A percentile compares a stretch with the other conserved stretches of the same genome.
Conservation (phyloP, 495 filamentous ascomycete genomes). For the Annulohypoxylon maeteangense region DNA sequence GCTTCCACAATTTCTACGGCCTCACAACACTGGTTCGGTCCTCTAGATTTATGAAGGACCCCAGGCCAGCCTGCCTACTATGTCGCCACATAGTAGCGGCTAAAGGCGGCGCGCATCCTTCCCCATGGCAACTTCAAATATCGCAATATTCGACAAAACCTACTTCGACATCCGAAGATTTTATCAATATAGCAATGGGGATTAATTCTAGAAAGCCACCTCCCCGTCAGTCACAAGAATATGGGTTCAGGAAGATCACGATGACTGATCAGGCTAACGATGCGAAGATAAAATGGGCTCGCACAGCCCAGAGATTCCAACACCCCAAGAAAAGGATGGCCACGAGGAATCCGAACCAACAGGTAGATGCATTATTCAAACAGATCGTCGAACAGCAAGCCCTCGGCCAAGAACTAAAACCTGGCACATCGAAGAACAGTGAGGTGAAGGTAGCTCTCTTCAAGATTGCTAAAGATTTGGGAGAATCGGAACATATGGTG, state of each 20-base stretch:
- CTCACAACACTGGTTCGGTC: not conserved
- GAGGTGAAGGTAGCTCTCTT: conserved; percentile 27
- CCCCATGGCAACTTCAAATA: conserved; percentile 55
- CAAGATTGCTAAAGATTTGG: conserved; percentile 48
- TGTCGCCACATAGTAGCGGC: conserved; percentile 43
- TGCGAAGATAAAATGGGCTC: not conserved
- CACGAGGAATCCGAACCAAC: not conserved
- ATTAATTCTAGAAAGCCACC: not conserved
- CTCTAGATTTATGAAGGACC: conserved; percentile 36
- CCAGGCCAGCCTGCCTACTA: conserved; percentile 41
- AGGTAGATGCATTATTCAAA: conserved; percentile 40
- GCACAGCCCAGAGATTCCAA: too few relatives aligned
- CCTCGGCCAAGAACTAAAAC: too few relatives aligned
- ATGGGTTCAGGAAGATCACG: not conserved
- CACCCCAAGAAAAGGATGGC: too few relatives aligned
- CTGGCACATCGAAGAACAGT: not conserved
- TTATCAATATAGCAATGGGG: not conserved
- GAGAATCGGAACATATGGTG: conserved; percentile 53
- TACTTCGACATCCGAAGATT: conserved; percentile 16
- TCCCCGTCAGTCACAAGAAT: not conserved
- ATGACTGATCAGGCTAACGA: not conserved
- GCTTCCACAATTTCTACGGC: not conserved
- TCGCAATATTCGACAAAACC: conserved; percentile 19
- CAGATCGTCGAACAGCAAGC: conserved; percentile 46
- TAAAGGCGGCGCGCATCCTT: conserved; percentile 50